Conservation (phyloP, 106 monocot species). For the Dendrobium nobile region DNA sequence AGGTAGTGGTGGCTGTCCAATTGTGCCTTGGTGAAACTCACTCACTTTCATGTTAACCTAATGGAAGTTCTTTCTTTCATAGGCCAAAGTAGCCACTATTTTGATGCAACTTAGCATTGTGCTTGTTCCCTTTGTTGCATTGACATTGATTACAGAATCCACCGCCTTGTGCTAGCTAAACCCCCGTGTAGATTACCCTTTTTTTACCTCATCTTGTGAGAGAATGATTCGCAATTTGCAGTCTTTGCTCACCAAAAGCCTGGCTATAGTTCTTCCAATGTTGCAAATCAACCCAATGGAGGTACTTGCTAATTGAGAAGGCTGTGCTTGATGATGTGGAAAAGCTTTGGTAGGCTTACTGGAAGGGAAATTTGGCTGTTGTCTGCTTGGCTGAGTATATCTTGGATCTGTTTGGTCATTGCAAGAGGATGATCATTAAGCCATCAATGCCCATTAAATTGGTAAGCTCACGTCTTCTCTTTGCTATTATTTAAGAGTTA, state of each 20-base stretch:
- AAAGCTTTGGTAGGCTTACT: too few species aligned
- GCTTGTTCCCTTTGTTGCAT: too few species aligned
- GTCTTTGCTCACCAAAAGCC: background rate
- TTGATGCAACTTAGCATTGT: too few species aligned
- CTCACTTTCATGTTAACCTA: too few species aligned
- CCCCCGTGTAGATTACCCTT: background rate
- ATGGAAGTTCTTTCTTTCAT: too few species aligned
- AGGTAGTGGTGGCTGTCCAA: too few species aligned
- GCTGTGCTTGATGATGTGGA: background rate
- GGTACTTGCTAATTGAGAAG: background rate
- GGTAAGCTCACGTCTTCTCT: too few species aligned
- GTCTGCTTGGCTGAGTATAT: background rate
- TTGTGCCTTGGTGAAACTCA: too few species aligned
- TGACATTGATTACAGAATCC: background rate
- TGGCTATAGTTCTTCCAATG: background rate
- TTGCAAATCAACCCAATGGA: background rate
- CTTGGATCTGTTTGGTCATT: background rate
- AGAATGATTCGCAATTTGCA: background rate
- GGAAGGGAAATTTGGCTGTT: background rate
- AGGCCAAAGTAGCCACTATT: too few species aligned
- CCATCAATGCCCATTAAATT: too few species aligned
- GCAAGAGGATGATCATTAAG: too few species aligned
- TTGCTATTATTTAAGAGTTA: too few species aligned
- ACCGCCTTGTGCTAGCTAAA: background rate
- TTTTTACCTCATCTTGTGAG: background rate